A percentile compares a stretch with the other conserved stretches of the same genome.
phyloP scores from a whole-genome alignment of 129 eudicot genomes.

The Lactuca saligna region DNA sequence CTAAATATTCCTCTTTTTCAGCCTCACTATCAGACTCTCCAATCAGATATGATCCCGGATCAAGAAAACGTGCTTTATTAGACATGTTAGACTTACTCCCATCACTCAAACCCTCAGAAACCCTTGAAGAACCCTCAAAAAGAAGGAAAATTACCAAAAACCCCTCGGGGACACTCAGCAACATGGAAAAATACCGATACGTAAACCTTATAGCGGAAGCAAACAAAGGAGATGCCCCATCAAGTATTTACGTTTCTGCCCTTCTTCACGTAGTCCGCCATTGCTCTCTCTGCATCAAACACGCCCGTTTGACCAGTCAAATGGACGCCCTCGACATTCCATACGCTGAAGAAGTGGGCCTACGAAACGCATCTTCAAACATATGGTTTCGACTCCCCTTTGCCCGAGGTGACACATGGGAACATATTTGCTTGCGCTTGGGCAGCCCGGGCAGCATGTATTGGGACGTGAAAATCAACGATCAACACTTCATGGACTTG shows the following conservation, averaged over 20 bases:
- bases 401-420: constrained; percentile 77
- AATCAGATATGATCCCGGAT: constrained; percentile 37
- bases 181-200: constrained; percentile 53
- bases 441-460: constrained; percentile 94
- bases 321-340: constrained; percentile 94
- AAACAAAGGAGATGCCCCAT: constrained; percentile 79
- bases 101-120: constrained; percentile 47
- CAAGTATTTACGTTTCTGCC: constrained; percentile 69
- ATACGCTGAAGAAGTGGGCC: constrained; percentile 84
- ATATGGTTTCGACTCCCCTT: constrained; percentile 90
- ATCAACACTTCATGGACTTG: constrained; percentile 85
- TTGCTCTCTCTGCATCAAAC: constrained; percentile 90
- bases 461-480: constrained; percentile 95
- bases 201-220: constrained; percentile 82
- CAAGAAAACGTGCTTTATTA: constrained; percentile 67
- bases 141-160: constrained; percentile 48
- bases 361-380: constrained; percentile 69
- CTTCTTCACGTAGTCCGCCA: constrained; percentile 90
- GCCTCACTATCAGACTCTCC: constrained; percentile 47
- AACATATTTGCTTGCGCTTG: constrained; percentile 72
- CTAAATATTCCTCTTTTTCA: constrained; percentile 31
- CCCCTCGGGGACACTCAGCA: constrained; percentile 27
- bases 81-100: constrained; percentile 78
- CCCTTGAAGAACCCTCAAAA: constrained; percentile 47
- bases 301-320: constrained; percentile 89